These are phyloP conservation scores for Apiospora marii DNA, from an alignment of 2,329 filamentous ascomycete species.

Conservation along the genomic window DNA sequence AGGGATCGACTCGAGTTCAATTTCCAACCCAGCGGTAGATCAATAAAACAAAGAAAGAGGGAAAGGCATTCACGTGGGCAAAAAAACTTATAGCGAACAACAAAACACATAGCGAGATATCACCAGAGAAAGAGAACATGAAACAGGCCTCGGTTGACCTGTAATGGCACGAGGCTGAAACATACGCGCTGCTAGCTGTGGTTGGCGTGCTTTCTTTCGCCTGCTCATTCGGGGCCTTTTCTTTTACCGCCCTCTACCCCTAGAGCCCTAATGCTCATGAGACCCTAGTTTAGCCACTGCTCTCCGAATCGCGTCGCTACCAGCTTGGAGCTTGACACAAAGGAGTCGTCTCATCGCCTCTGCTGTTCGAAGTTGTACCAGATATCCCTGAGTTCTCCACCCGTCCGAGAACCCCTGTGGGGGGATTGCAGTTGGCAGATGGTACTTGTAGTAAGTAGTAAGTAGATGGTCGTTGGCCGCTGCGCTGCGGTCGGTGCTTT, in stretches of 20 bases:
- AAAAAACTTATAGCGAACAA: background rate
- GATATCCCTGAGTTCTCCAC: constrained; percentile 15
- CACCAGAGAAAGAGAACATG: background rate
- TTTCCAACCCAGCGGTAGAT: background rate
- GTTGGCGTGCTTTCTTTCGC: background rate
- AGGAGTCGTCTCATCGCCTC: constrained; percentile 10
- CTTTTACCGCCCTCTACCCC: background rate
- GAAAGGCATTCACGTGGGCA: background rate
- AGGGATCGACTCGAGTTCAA: background rate
- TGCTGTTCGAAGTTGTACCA: constrained; percentile 3
- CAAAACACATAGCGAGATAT: background rate
- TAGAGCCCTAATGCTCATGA: background rate
- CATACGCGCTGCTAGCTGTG: background rate
- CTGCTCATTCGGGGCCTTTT: background rate
- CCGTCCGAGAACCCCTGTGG: constrained; percentile 10
- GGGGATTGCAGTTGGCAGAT: background rate
- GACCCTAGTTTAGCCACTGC: background rate
- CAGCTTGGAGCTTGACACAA: constrained; percentile 9
- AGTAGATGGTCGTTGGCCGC: background rate
- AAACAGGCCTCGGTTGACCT: constrained; percentile 5
- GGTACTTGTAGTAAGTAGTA: background rate
- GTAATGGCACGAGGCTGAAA: constrained; percentile 19
- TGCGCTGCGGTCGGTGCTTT: background rate
- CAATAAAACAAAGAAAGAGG: constrained; percentile 1
- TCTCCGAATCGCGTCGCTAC: background rate